A percentile compares a stretch with the other conserved stretches of the same genome.
phyloP scores from a whole-genome alignment of 805 yeast species.

The Naumovozyma castellii region DNA sequence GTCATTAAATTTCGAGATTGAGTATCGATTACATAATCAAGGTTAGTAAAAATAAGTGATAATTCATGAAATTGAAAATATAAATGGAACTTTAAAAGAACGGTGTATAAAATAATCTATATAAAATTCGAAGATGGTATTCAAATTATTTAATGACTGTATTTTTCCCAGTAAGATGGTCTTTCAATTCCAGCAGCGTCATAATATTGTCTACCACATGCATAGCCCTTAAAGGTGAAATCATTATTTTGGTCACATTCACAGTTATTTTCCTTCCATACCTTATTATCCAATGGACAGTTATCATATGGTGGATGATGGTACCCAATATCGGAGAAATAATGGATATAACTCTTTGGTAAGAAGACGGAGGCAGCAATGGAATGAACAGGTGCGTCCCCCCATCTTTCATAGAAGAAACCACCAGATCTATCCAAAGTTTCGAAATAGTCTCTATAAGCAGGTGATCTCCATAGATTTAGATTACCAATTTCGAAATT shows the following conservation, averaged over 20 bases:
- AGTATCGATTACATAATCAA: too few species aligned
- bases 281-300: constrained; percentile 60
- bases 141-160: not conserved
- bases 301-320: constrained; percentile 64
- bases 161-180: constrained; percentile 55
- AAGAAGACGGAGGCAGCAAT: constrained; percentile 69
- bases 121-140: not conserved
- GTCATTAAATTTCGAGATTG: too few species aligned
- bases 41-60: too few species aligned
- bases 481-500: constrained; percentile 74
- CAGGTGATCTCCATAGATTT: constrained; percentile 62
- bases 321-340: constrained; percentile 76
- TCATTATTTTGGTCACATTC: constrained; percentile 64
- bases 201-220: constrained; percentile 58
- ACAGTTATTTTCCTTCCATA: constrained; percentile 56
- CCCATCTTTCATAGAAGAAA: constrained; percentile 85
- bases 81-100: too few species aligned
- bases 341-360: constrained; percentile 53
- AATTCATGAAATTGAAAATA: too few species aligned
- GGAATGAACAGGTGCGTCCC: constrained; percentile 84
- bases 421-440: constrained; percentile 66
- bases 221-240: constrained; percentile 60
- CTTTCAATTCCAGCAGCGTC: constrained; percentile 41
- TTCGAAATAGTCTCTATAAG: constrained; percentile 58
- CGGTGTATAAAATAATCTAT: too few species aligned